Conservation (phyloP, 345 rosid genomes). For the Bruguiera parviflora region DNA sequence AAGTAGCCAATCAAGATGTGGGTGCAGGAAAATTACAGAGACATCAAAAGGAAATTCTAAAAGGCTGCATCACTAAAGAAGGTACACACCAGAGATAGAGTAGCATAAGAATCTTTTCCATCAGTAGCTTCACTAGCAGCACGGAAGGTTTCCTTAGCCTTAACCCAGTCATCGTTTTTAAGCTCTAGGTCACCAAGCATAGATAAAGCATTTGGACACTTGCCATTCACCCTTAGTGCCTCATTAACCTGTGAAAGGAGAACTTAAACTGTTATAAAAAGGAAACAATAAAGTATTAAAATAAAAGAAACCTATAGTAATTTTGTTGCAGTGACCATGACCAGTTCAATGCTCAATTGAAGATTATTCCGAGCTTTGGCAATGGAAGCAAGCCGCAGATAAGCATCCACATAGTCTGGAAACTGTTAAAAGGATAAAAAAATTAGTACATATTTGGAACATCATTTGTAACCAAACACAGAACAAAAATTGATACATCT, state of each 20-base stretch:
- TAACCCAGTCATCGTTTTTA: constrained; percentile 98
- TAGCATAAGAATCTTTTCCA: constrained; percentile 95
- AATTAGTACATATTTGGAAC: constrained; percentile 8
- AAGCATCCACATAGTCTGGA: constrained; percentile 89
- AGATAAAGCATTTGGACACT: constrained; percentile 81
- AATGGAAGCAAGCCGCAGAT: constrained; percentile 88
- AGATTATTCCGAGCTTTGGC: constrained; percentile 87
- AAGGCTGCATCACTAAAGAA: background rate
- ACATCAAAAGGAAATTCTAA: background rate
- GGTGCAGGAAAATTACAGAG: background rate
- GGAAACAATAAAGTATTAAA: constrained; percentile 8
- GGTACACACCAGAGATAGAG: constrained; percentile 72
- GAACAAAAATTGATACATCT: background rate
- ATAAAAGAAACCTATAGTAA: background rate
- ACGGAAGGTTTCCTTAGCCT: constrained; percentile 96
- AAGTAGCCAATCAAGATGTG: background rate
- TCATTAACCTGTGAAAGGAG: constrained; percentile 59
- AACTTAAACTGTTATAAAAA: constrained; percentile 12
- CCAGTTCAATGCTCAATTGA: constrained; percentile 94
- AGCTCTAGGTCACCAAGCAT: constrained; percentile 98
- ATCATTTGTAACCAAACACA: constrained; percentile 1
- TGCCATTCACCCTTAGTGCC: constrained; percentile 85
- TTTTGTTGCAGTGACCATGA: constrained; percentile 23
- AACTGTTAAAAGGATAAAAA: constrained; percentile 46
- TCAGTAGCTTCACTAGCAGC: constrained; percentile 92